A percentile compares a stretch with the other conserved stretches of the same genome.
Conservation (phyloP, 257 asterid genomes). For the Ligustrum vulgare region DNA sequence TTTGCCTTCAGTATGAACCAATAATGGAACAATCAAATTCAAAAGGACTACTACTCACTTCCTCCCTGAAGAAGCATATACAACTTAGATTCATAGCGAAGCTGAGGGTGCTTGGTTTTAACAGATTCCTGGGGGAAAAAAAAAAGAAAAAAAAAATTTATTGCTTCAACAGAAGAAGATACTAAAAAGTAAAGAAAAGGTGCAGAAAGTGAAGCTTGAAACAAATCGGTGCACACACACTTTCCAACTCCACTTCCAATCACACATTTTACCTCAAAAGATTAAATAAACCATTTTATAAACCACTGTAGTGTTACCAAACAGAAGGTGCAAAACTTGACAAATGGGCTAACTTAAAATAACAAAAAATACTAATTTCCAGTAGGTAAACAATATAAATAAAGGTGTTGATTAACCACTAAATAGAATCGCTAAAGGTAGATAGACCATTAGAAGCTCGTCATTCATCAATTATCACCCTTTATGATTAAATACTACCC, state of each 20-base stretch:
- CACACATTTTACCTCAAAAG: too few relatives aligned
- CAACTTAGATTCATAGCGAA: slow-evolving; percentile 58
- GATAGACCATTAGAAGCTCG: background rate
- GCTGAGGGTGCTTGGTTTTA: slow-evolving; percentile 58
- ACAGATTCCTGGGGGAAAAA: slow-evolving; percentile 56
- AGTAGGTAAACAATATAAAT: background rate
- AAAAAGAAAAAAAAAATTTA: background rate
- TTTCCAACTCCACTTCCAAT: too few relatives aligned
- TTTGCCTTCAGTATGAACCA: background rate
- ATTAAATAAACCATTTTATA: too few relatives aligned
- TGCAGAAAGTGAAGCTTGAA: background rate
- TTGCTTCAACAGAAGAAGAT: background rate
- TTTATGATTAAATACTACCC: background rate
- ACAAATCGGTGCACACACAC: background rate
- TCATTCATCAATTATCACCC: background rate
- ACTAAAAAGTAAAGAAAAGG: background rate
- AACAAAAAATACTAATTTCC: too few relatives aligned
- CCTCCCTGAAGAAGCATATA: slow-evolving; percentile 62
- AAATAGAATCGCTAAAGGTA: background rate
- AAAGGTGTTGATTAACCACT: background rate
- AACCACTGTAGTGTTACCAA: too few relatives aligned
- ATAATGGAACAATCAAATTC: background rate
- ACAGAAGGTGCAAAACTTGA: background rate
- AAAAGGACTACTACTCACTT: slow-evolving; percentile 34
- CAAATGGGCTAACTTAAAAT: background rate